Conservation (phyloP, 805 yeast genomes). For the Schizosaccharomyces cryophilus region DNA sequence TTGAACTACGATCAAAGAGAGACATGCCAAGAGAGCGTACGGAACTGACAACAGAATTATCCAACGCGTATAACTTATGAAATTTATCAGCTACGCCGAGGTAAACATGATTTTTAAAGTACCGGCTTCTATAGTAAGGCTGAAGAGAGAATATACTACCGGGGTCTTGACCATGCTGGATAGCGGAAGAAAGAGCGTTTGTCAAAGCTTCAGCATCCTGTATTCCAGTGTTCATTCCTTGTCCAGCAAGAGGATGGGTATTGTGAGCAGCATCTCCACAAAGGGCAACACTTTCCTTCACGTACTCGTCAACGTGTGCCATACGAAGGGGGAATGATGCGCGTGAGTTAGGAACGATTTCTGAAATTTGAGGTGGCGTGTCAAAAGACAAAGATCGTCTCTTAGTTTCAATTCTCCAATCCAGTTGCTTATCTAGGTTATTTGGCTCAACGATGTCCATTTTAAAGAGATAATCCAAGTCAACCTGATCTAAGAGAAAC, state of each 20-base stretch:
- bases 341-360: slow-evolving; percentile 36
- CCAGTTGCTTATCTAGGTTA: slow-evolving; percentile 31
- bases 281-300: slow-evolving; percentile 64
- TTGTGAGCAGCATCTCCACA: slow-evolving; percentile 97
- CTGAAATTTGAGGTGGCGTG: slow-evolving; percentile 45
- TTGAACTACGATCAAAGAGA: not conserved
- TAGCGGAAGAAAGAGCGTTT: slow-evolving; percentile 42
- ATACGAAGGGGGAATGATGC: slow-evolving; percentile 74
- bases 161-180: slow-evolving; percentile 61
- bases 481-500: slow-evolving; percentile 51
- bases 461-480: slow-evolving; percentile 43
- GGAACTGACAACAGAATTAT: not conserved
- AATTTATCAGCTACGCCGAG: slow-evolving; percentile 79
- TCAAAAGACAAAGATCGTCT: slow-evolving; percentile 15
- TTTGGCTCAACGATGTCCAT: slow-evolving; percentile 20
- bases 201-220: slow-evolving; percentile 60
- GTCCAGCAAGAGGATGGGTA: slow-evolving; percentile 93
- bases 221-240: slow-evolving; percentile 94
- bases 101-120: slow-evolving; percentile 52
- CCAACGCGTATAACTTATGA: slow-evolving; percentile 44
- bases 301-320: slow-evolving; percentile 76
- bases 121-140: slow-evolving; percentile 66
- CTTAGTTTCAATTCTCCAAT: slow-evolving; percentile 37
- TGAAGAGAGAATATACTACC: slow-evolving; percentile 64
- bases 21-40: not conserved